phyloP scores from a whole-genome alignment of 2,329 filamentous ascomycete species.

The Colletotrichum chrysophilum region DNA sequence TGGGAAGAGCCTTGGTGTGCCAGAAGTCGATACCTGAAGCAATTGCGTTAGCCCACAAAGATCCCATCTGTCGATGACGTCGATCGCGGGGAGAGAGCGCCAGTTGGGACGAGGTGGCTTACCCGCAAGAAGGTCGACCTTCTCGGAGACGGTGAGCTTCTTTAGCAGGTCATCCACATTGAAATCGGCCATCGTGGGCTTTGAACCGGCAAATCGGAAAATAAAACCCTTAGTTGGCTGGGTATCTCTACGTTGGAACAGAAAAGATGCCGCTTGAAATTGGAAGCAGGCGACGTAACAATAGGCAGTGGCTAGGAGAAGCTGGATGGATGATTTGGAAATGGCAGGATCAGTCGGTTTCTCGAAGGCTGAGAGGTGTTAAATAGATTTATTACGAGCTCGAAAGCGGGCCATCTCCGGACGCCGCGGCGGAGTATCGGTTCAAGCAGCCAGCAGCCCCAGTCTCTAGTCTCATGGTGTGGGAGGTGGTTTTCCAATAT shows the following conservation, averaged over 20 bases:
- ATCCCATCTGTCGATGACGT: neutral
- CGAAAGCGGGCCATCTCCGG: constrained; percentile 7
- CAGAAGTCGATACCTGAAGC: constrained; percentile 68
- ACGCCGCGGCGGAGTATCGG: neutral
- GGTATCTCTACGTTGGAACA: neutral
- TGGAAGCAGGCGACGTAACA: neutral
- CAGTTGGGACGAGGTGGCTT: constrained; percentile 5
- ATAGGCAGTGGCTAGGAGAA: neutral
- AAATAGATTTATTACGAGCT: constrained; percentile 7
- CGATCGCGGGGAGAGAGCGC: neutral
- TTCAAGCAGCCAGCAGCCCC: neutral
- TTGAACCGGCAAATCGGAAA: neutral
- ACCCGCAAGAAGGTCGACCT: constrained; percentile 59
- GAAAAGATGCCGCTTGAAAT: neutral
- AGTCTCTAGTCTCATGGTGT: neutral
- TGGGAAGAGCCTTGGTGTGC: constrained; percentile 67
- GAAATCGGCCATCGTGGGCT: constrained; percentile 43
- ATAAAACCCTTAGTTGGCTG: neutral
- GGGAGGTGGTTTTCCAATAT: neutral
- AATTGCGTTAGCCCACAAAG: neutral
- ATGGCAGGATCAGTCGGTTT: neutral
- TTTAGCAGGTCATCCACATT: constrained; percentile 59
- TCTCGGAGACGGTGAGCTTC: constrained; percentile 58
- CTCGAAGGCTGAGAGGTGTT: neutral
- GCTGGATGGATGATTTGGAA: neutral